Base-by-base conservation (phyloP, 1,139 yeast species). In the Torulaspora globosa region DNA sequence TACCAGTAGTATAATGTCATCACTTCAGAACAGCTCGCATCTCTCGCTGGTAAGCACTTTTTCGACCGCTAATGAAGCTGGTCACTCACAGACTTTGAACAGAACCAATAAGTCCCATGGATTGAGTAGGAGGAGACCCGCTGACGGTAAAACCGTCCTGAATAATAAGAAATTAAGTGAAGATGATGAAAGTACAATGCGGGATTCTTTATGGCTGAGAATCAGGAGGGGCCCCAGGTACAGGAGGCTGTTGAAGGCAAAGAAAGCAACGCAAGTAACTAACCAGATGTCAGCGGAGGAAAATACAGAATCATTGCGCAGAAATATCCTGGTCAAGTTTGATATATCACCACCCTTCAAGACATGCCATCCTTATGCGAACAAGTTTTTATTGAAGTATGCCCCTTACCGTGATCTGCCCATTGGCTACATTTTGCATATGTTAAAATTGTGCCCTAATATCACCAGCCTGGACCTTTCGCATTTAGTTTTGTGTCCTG, bases 401-500 rank as follows among this genome's bases (percentile, higher is more conserved):
- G 73, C 84, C 2, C 70, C 74, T 18, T 73, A 80, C 14, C 78
- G 73, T 54, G 94, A 84, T 63, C 58, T 84, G 4, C 94, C 94
- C 0, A 68, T 81, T 39, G 94, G 92, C 0, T 77, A 79, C 55
- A 57, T 84, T 6, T 60, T 84, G 26, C 88, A 82, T 61, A 58
- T 84, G 37, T 60, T 84, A 33, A 73, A 73, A 33, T 65, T 76
- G 31, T 84, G 94, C 57, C 79, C 79, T 6, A 80, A 82, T 53
- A 57, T 84, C 34, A 65, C 59, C 8, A 58, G 66, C 7, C 56
- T 84, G 18, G 71, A 82, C 53, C 60, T 84, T 16, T 79, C 78
- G n/a, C 74, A 74, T 41, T 55, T 84, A 16, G 72, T 79, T 1
- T 62, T 83, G 14, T 79, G 82, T 12, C 66, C 70, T 16, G 94